Evolutionary conservation across 768 basidiomycete genomes (phyloP), one percentile per base, ranked within the genome.

Genomic region (Mrakia gelida): DNA sequence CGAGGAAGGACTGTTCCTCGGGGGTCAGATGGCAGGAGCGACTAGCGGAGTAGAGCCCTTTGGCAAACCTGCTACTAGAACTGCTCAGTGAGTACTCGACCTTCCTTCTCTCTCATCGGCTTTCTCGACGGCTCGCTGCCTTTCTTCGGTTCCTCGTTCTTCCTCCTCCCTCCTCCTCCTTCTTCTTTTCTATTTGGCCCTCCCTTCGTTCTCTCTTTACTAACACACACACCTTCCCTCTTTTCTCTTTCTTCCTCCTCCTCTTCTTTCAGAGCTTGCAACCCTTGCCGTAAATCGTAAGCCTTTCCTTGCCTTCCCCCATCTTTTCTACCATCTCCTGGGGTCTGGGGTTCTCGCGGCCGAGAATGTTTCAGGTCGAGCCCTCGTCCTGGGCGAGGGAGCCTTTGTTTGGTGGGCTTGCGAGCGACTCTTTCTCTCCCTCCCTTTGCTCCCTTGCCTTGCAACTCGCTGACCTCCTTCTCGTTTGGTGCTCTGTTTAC

Each of bases 201-300:
- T 13, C 11, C 7, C 38, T 38, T 41, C 67, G 41, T n/a, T 13
- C 4, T n/a, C 38, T 23, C 1, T 45, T 41, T 10, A 9, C 49
- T 52, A 11, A 43, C 67, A 9, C 67, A 65, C 28, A 28, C n/a
- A 8, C 28, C 28, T 16, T 9, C 65, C 16, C 21, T 23, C 65
- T 11, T 23, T 18, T 28, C n/a, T 21, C 65, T 16, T 26, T 21
- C 32, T 30, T 9, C 65, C 11, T 34, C 30, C 7, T 23, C 15
- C n/a, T 30, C 34, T 30, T 3, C 65, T 18, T 26, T 30, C 67
- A 70, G 67, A 41, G 67, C 67, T 7, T 70, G 67, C 67, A 70
- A 70, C 67, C 67, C 67, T n/a, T 70, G 67, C 10, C 67, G 67
- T 18, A 70, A 41, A 41, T 70, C 67, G 67, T 70, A 30, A 70